Evolutionary conservation across 2,329 filamentous ascomycete genomes (phyloP).

Genomic region (Cladosporium sp.): DNA sequence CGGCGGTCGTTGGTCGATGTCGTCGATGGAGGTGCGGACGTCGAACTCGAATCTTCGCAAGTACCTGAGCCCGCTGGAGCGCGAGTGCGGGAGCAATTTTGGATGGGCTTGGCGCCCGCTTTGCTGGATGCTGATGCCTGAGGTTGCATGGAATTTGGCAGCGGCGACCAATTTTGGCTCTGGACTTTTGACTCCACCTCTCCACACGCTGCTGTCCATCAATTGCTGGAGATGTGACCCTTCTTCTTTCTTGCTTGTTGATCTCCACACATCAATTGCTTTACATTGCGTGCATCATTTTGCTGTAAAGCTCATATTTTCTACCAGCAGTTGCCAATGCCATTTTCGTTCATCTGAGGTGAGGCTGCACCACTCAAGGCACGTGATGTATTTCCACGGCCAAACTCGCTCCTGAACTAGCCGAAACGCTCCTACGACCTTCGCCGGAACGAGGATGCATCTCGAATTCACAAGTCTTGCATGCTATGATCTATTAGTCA

Average conservation of each 20-base stretch:
- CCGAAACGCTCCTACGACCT: background rate
- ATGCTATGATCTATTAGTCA: background rate
- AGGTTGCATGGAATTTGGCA: background rate
- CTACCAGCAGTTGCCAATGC: background rate
- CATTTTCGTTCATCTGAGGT: background rate
- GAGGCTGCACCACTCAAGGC: background rate
- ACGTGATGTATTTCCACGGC: background rate
- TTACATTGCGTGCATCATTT: background rate
- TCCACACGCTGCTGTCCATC: background rate
- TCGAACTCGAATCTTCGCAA: constrained; percentile 18
- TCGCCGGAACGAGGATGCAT: background rate
- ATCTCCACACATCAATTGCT: background rate
- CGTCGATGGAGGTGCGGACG: constrained; percentile 18
- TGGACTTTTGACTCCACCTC: background rate
- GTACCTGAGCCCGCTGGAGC: background rate
- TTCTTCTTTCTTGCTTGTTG: background rate
- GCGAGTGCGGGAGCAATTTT: constrained; percentile 9
- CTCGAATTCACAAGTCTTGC: background rate
- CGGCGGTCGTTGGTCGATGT: constrained; percentile 31
- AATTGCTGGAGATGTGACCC: background rate
- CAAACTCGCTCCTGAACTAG: background rate
- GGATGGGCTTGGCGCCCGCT: constrained; percentile 13
- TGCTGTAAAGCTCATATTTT: background rate
- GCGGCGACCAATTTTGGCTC: background rate
- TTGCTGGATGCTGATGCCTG: background rate